Base-by-base conservation (phyloP, 345 rosid species). In the Boechera divaricarpa region DNA sequence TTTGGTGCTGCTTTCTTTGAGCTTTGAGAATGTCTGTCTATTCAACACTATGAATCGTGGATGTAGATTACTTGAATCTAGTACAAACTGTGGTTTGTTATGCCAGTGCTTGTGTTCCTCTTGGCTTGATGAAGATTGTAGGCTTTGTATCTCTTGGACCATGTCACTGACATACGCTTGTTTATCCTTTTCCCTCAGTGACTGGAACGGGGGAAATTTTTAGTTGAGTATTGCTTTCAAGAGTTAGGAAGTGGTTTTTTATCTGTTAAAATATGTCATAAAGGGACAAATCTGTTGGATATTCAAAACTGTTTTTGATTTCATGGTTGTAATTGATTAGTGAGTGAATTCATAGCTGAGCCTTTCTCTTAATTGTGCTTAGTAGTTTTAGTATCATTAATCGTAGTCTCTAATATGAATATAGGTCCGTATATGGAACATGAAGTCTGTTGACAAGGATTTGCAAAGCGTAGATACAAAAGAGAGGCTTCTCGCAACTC, bases 371-470 rank as follows among this genome's bases (percentile, higher is more conserved):
- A 10, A 10, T 18, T 2, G 21, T 31, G 21, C 9, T 60, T 51
- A 0, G 35, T 53, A 18, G 10, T 54, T 7, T 26, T 28, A 18
- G 47, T 42, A 28, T 45, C 78, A 5, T 2, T 53, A 48, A 10
- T 64, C 7, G 2, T 38, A 64, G 49, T 29, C 6, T 57, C 2
- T 71, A 26, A 35, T 21, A 45, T 32, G 38, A 29, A 74, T 82
- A 74, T 79, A 96, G 99, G 98, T 96, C 28, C 85, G 99, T 32
- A 91, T 96, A 70, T 96, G 99, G 99, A 93, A 91, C 82, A 80
- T 87, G 91, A 91, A 87, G 75, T 91, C 94, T 55, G 88, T 88
- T 76, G 88, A 88, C 79, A 85, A 77, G 76, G 90, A 87, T 72
- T 81, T 87, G 33, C 83, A 80, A 79, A 77, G 80, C 53, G 78